These are phyloP conservation scores for Russula emetica DNA, from an alignment of 768 basidiomycete genomes.

Conservation along the genomic window DNA sequence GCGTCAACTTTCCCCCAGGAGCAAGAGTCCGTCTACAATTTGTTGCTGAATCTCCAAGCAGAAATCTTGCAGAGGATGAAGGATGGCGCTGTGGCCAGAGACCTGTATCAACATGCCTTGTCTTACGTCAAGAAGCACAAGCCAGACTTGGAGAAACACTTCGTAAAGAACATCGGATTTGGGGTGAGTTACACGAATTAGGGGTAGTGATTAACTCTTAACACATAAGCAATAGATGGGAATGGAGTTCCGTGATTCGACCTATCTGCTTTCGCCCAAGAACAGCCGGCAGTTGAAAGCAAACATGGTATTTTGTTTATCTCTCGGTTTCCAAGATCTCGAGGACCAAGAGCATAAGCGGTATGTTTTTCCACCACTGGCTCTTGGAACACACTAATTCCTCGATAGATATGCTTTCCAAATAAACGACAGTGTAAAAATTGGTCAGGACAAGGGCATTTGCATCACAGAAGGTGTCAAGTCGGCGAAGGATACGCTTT, in stretches of 20 bases:
- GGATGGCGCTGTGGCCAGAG: conserved; percentile 70
- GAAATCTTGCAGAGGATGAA: conserved; percentile 73
- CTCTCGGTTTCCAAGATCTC: conserved; percentile 81
- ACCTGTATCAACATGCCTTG: conserved; percentile 76
- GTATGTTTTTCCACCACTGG: conserved; percentile 40
- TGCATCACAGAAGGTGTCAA: conserved; percentile 84
- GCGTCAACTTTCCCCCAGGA: conserved; percentile 47
- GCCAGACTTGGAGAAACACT: conserved; percentile 75
- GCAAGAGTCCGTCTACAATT: conserved; percentile 84
- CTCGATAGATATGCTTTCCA: conserved; percentile 73
- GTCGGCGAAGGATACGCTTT: conserved; percentile 79
- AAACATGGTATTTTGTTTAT: conserved; percentile 83
- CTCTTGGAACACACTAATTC: background rate
- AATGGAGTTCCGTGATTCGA: conserved; percentile 89
- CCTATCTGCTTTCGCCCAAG: conserved; percentile 78
- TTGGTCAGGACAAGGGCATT: conserved; percentile 59
- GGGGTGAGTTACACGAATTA: conserved; percentile 49
- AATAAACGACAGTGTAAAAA: conserved; percentile 81
- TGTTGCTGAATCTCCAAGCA: conserved; percentile 72
- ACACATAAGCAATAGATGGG: conserved; percentile 60
- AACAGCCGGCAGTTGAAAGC: conserved; percentile 64
- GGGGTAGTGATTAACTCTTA: background rate
- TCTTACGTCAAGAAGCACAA: conserved; percentile 70
- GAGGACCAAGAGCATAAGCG: conserved; percentile 72
- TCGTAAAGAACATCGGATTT: conserved; percentile 88